Conservation (phyloP, 2,329 filamentous ascomycete genomes). For the Beauveria varroae region DNA sequence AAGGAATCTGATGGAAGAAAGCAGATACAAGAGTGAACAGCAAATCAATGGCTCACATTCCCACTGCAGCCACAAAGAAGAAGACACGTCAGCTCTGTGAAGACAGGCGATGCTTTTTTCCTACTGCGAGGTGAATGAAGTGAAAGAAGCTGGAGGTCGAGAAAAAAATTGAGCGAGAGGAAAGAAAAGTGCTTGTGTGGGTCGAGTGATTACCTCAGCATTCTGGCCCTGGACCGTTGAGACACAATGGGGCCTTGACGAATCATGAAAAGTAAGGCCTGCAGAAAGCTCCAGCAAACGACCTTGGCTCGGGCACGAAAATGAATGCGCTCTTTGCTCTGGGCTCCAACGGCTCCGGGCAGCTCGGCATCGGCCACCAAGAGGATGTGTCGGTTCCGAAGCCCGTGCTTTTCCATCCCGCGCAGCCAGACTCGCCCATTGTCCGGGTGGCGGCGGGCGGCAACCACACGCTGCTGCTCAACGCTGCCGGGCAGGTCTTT, state of each 20-base stretch:
- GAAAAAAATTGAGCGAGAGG: constrained; percentile 12
- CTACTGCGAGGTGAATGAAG: not conserved
- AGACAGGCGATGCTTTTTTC: not conserved
- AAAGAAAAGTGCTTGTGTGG: constrained; percentile 10
- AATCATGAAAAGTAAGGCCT: not conserved
- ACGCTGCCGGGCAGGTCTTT: constrained; percentile 50
- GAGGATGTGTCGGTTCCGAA: constrained; percentile 65
- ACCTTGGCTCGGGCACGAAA: not conserved
- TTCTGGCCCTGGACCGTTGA: not conserved
- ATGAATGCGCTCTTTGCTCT: constrained; percentile 58
- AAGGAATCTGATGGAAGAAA: constrained; percentile 7
- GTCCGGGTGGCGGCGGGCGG: constrained; percentile 56
- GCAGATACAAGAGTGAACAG: constrained; percentile 15
- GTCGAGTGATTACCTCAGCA: constrained; percentile 10
- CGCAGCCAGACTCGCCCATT: constrained; percentile 28
- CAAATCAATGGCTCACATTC: constrained; percentile 20
- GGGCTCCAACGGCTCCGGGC: constrained; percentile 70
- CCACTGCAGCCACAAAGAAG: not conserved
- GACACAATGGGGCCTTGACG: not conserved
- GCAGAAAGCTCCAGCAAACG: not conserved
- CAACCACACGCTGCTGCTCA: constrained; percentile 76
- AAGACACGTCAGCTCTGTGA: not conserved
- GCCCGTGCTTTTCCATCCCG: constrained; percentile 47
- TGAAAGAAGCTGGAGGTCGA: constrained; percentile 10
- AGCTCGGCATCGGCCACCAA: constrained; percentile 63